Evolutionary conservation across 305 asterid species (phyloP), one percentile per base, ranked within the genome.

Genomic region (Plantago coronopus): DNA sequence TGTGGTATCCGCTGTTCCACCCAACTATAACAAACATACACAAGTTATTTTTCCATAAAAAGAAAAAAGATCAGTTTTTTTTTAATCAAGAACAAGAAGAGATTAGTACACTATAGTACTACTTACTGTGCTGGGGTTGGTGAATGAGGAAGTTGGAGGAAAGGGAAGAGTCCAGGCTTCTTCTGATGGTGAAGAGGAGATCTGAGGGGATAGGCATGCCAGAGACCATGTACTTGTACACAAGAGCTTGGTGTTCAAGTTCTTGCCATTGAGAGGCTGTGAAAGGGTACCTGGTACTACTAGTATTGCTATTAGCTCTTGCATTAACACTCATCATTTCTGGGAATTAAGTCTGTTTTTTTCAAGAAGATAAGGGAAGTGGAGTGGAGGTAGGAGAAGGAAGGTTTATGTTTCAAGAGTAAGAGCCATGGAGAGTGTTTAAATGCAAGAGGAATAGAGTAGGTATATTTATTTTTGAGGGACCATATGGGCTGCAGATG

Each of bases 231-330:
- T 85, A 83, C 71, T 91, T 91, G 81, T 75, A 91, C 31, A 85
- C 85, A 12, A 87, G 94, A 43, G 95, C 89, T 63, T 91, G 97
- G 61, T 88, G 94, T 57, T 91, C 97, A 19, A 91, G 95, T 38
- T 91, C 96, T 78, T 86, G 95, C 95, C 94, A 82, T 45, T 91
- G 97, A 10, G 86, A 64, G 21, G 91, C 83, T 23, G 95, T 85
- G 71, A 91, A 91, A 48, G 97, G 97, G 42, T 48, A 81, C 69
- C 81, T 78, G 9, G 40, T 34, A 34, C 10, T 34, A 34, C 10
- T 34, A 34, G 40, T 7, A 34, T 34, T 34, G 40, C 12, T 34
- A 45, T 77, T 71, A 51, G 34, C 75, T 38, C 81, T 73, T 27
- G 62, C 76, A 38, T 65, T 68, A 15, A 59, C 54, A 48, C 62